Evolutionary conservation across 331 rosid genomes (phyloP).

Genomic region (Cydonia oblonga): DNA sequence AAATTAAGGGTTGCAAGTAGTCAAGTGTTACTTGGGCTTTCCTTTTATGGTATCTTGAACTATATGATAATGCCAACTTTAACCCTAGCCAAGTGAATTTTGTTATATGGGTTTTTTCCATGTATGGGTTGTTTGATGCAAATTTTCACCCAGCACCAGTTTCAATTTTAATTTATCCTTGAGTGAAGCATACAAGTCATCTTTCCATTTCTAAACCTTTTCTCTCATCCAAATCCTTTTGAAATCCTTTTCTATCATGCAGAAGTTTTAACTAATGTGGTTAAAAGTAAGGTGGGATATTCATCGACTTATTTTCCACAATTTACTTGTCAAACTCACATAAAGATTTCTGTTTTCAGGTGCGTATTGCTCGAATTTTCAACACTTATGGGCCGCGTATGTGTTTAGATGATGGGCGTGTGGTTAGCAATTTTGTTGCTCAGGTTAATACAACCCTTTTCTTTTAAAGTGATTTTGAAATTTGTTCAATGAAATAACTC

Average conservation of each 20-base stretch:
- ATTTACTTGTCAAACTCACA: conserved; percentile 11
- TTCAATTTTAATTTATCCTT: background rate
- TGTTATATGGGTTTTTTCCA: background rate
- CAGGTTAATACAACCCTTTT: conserved; percentile 47
- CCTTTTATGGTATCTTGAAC: background rate
- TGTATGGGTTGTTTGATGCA: background rate
- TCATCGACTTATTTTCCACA: background rate
- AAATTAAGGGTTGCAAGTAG: background rate
- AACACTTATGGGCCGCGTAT: conserved; percentile 98
- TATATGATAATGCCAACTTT: background rate
- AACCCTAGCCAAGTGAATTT: background rate
- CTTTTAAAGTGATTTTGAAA: background rate
- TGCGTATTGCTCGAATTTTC: conserved; percentile 97
- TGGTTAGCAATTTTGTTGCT: conserved; percentile 97
- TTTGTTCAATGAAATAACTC: background rate
- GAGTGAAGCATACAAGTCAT: background rate
- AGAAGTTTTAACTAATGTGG: conserved; percentile 1
- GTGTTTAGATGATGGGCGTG: conserved; percentile 98
- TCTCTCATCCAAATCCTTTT: background rate
- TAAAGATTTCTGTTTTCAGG: conserved; percentile 37
- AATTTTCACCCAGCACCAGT: background rate
- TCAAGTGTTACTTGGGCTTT: background rate
- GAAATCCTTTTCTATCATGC: background rate
- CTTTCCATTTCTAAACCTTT: background rate
- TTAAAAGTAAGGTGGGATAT: background rate